Percentiles rank a stretch among this genome's conserved stretches.
These are phyloP conservation scores for Dendrobium huoshanense DNA, from an alignment of 106 monocot species.

Conservation along the genomic window DNA sequence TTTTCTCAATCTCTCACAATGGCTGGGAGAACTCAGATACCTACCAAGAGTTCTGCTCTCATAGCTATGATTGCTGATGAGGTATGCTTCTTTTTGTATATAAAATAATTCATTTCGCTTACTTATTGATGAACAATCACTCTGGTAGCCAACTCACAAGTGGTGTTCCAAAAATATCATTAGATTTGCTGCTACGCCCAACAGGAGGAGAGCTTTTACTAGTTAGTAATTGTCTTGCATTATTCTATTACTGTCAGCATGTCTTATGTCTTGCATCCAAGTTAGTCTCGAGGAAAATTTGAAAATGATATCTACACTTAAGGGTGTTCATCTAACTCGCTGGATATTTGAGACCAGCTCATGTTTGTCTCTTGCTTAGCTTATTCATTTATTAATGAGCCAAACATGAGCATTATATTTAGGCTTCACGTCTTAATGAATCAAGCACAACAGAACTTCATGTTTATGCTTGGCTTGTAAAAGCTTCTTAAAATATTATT, in stretches of 20 bases:
- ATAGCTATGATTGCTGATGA: conserved; percentile 29
- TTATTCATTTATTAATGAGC: background rate
- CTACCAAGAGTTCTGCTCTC: conserved; percentile 17
- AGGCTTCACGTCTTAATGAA: background rate
- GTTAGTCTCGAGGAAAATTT: background rate
- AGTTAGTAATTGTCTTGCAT: background rate
- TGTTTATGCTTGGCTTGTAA: background rate
- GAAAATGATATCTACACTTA: background rate
- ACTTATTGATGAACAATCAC: background rate
- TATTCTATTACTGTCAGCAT: background rate
- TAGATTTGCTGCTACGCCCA: background rate
- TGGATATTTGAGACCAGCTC: background rate
- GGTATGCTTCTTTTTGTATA: conserved; percentile 7
- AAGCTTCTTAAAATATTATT: background rate
- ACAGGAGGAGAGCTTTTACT: background rate
- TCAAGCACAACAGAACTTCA: background rate
- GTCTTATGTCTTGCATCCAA: background rate
- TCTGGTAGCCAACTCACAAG: background rate
- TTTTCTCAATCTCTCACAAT: conserved; percentile 3
- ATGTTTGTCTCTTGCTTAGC: background rate
- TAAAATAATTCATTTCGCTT: background rate
- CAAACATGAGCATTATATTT: background rate
- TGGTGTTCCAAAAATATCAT: background rate
- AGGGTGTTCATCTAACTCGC: background rate
- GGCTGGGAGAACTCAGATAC: conserved; percentile 19